Conservation (phyloP, 2,329 filamentous ascomycete species). For the Talaromyces sp. region DNA sequence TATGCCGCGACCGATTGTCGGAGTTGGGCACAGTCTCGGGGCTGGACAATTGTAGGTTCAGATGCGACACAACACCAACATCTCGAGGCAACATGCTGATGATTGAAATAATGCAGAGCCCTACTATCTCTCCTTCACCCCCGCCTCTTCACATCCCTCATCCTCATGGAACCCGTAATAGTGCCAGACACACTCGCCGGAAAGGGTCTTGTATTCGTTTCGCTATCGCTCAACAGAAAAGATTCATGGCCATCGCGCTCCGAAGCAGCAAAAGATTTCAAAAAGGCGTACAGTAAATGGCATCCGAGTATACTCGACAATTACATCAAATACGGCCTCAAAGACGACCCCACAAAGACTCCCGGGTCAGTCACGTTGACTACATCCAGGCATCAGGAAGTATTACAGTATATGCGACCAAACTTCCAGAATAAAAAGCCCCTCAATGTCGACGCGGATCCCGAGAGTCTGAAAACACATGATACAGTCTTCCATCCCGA, state of each 20-base stretch:
- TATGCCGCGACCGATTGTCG: slow-evolving; percentile 62
- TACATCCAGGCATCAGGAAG: slow-evolving; percentile 7
- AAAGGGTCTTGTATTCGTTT: not conserved
- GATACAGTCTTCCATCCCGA: not conserved
- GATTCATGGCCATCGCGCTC: not conserved
- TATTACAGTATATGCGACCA: not conserved
- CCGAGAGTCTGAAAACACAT: not conserved
- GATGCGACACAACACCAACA: not conserved
- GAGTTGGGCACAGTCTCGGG: slow-evolving; percentile 82
- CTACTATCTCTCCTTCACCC: not conserved
- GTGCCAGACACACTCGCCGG: no score
- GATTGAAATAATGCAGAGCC: not conserved
- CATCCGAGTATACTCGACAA: not conserved
- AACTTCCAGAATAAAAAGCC: not conserved
- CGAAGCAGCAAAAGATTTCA: not conserved
- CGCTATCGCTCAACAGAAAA: not conserved
- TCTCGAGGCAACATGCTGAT: not conserved
- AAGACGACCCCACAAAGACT: slow-evolving; percentile 36
- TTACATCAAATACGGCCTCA: not conserved
- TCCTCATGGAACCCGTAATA: not conserved
- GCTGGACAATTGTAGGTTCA: slow-evolving; percentile 39
- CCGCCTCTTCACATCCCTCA: not conserved
- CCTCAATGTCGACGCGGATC: not conserved
- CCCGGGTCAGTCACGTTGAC: slow-evolving; percentile 35
- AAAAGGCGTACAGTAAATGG: not conserved